Evolutionary conservation across 164 flowering plant genomes (phyloP).

Genomic region (Kalanchoe fedtschenkoi): DNA sequence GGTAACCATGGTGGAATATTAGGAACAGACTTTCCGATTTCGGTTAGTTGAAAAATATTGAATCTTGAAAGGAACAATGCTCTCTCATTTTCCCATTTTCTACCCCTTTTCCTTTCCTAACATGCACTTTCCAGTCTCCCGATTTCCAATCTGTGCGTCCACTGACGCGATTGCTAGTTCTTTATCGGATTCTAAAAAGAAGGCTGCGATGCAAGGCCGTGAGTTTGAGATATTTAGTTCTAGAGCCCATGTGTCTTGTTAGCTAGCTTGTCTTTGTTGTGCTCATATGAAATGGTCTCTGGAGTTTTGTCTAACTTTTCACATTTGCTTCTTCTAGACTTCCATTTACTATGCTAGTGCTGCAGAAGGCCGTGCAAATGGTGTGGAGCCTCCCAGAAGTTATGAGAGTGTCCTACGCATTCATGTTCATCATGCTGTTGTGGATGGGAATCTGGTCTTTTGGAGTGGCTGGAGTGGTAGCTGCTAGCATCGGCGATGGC

Average conservation of each 20-base stretch:
- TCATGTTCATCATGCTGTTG: slow-evolving; percentile 74
- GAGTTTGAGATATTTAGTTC: background rate
- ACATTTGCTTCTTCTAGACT: slow-evolving; percentile 37
- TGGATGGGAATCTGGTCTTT: slow-evolving; percentile 97
- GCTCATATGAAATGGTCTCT: background rate
- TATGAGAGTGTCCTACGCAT: slow-evolving; percentile 65
- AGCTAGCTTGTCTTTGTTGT: too few species aligned
- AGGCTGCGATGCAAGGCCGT: background rate
- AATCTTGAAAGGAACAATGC: too few species aligned
- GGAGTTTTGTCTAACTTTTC: slow-evolving; percentile 4
- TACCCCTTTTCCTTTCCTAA: too few species aligned
- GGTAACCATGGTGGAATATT: too few species aligned
- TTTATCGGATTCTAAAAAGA: too few species aligned
- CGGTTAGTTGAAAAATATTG: too few species aligned
- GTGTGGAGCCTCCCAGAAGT: slow-evolving; percentile 88
- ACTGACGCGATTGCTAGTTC: too few species aligned
- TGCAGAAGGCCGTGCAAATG: slow-evolving; percentile 84
- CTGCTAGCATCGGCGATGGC: slow-evolving; percentile 66
- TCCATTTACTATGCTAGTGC: slow-evolving; percentile 90
- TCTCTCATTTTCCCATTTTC: too few species aligned
- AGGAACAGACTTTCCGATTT: too few species aligned
- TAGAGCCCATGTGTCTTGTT: background rate
- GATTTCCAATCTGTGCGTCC: too few species aligned
- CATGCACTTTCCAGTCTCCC: too few species aligned
- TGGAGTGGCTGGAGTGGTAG: slow-evolving; percentile 93